phyloP scores from a whole-genome alignment of 2,329 filamentous ascomycete species.

The Lachnellula suecica region DNA sequence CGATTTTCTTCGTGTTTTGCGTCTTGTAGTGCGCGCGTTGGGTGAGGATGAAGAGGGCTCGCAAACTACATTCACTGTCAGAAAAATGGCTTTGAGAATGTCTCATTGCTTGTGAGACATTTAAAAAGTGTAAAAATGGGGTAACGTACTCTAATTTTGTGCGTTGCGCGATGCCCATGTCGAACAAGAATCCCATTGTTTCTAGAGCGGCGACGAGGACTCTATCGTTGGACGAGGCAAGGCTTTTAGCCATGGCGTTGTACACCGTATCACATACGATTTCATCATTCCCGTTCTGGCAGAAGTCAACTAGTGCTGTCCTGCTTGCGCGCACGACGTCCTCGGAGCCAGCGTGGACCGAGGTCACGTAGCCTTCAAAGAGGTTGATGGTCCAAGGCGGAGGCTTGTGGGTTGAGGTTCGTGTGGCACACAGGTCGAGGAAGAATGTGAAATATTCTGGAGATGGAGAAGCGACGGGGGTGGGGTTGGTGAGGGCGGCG shows the following conservation, averaged over 20 bases:
- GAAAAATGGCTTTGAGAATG: too few species aligned
- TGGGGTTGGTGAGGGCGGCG: slow-evolving; percentile 26
- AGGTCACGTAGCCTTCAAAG: slow-evolving; percentile 67
- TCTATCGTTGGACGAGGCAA: slow-evolving; percentile 63
- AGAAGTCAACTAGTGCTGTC: slow-evolving; percentile 59
- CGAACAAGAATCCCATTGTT: slow-evolving; percentile 73
- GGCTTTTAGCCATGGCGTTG: slow-evolving; percentile 51
- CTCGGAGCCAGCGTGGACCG: slow-evolving; percentile 76
- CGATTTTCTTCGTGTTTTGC: slow-evolving; percentile 76
- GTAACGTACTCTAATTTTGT: slow-evolving; percentile 29
- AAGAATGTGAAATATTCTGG: slow-evolving; percentile 2
- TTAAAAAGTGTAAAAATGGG: too few species aligned
- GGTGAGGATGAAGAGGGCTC: slow-evolving; percentile 64
- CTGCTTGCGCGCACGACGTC: slow-evolving; percentile 70
- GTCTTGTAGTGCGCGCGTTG: slow-evolving; percentile 84
- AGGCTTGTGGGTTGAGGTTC: too few species aligned
- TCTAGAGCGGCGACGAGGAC: slow-evolving; percentile 75
- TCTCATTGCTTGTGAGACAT: too few species aligned
- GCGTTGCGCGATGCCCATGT: slow-evolving; percentile 51
- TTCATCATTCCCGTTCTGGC: slow-evolving; percentile 33
- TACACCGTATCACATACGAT: slow-evolving; percentile 51
- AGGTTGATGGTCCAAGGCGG: slow-evolving; percentile 50
- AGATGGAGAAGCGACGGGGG: not conserved
- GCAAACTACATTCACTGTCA: slow-evolving; percentile 41
- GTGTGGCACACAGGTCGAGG: not conserved